A percentile compares a stretch with the other conserved stretches of the same genome.
phyloP scores from a whole-genome alignment of 306 rosid genomes.

The Lathyrus tuberosus region DNA sequence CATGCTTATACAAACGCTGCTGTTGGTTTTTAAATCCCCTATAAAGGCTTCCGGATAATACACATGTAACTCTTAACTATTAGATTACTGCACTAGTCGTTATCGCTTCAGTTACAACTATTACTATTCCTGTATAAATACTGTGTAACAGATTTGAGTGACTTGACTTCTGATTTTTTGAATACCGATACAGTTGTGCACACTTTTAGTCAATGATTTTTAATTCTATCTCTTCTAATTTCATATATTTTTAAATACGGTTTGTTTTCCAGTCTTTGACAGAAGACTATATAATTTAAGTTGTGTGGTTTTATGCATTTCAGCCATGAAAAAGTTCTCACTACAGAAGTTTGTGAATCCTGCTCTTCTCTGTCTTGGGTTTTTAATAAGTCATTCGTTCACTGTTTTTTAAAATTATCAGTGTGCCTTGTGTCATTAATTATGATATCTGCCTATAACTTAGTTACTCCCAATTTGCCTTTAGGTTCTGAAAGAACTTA shows the following conservation, averaged over 20 bases:
- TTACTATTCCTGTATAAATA: neutral
- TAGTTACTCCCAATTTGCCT: constrained; percentile 31
- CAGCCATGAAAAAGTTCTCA: constrained; percentile 1
- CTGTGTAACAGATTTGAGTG: neutral
- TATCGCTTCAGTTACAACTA: neutral
- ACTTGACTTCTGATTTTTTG: neutral
- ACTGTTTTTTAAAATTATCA: neutral
- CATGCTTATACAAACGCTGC: too few relatives aligned
- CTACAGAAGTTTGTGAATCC: constrained; percentile 2
- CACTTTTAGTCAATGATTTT: neutral
- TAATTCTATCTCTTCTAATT: neutral
- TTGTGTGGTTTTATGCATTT: constrained; percentile 30
- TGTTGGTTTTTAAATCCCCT: neutral
- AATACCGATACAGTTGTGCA: neutral
- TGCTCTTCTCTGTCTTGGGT: constrained; percentile 19
- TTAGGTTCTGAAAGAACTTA: constrained; percentile 80
- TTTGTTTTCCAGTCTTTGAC: neutral
- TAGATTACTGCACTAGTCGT: neutral
- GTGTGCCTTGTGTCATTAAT: constrained; percentile 31
- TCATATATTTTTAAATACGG: neutral
- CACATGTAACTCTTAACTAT: neutral
- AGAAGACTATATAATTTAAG: neutral
- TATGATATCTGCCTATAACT: constrained; percentile 44
- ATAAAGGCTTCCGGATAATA: neutral
- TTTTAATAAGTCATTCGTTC: constrained; percentile 25